Percentiles rank a stretch among this genome's conserved stretches.
phyloP scores from a whole-genome alignment of 108 stramenopile genomes.

The Pseudonitzschia multistriata region DNA sequence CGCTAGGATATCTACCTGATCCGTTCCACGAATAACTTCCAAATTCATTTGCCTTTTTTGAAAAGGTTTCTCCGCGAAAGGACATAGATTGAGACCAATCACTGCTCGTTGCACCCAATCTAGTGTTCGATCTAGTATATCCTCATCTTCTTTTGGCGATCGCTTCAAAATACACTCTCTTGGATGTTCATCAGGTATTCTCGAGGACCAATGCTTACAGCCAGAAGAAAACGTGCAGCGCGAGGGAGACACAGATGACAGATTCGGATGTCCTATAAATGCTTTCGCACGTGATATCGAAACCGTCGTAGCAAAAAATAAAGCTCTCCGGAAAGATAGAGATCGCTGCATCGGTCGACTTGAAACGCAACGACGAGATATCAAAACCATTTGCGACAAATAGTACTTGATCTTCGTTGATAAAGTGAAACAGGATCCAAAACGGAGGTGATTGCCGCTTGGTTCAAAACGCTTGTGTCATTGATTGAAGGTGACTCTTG shows the following conservation, averaged over 20 bases:
- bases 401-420: neutral
- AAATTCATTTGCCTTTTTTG: slow-evolving; percentile 42
- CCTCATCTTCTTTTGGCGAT: neutral
- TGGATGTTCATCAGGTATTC: neutral
- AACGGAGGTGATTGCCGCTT: too few relatives aligned
- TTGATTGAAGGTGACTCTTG: too few relatives aligned
- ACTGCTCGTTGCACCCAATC: slow-evolving; percentile 70
- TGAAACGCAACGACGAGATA: neutral
- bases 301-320: neutral
- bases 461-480: too few relatives aligned
- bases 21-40: slow-evolving; percentile 46
- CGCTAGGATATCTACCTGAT: slow-evolving; percentile 45
- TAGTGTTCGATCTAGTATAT: slow-evolving; percentile 20
- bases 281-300: neutral
- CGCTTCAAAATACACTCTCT: neutral
- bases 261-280: neutral
- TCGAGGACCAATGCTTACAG: neutral
- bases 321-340: neutral
- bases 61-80: slow-evolving; percentile 71
- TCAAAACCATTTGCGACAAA: neutral
- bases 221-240: neutral
- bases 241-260: neutral
- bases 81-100: slow-evolving; percentile 76
- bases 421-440: neutral
- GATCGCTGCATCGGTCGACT: neutral